A percentile compares a stretch with the other conserved stretches of the same genome.
Conservation (phyloP, 345 rosid genomes). For the Camelina sativa region DNA sequence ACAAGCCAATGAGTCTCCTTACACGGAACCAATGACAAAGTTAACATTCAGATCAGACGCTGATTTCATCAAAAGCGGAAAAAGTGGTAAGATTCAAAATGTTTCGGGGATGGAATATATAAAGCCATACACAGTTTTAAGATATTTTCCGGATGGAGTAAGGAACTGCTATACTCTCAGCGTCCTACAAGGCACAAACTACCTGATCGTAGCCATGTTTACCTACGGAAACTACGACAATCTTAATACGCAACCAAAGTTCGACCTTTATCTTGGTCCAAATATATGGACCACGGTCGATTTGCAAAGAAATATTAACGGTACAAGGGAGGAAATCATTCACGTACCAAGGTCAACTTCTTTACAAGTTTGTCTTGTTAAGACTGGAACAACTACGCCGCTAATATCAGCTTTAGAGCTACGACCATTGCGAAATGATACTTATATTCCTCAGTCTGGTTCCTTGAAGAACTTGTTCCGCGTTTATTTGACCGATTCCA, state of each 20-base stretch:
- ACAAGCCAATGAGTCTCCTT: slow-evolving; percentile 36
- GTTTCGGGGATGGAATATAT: neutral
- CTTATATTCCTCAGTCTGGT: slow-evolving; percentile 40
- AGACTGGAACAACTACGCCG: slow-evolving; percentile 45
- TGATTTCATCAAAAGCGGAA: slow-evolving; percentile 29
- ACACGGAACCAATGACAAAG: slow-evolving; percentile 38
- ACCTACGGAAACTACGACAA: slow-evolving; percentile 42
- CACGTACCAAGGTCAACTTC: slow-evolving; percentile 30
- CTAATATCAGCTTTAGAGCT: slow-evolving; percentile 45
- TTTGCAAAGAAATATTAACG: slow-evolving; percentile 6
- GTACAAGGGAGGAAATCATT: slow-evolving; percentile 37
- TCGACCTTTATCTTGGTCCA: slow-evolving; percentile 42
- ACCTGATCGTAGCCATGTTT: slow-evolving; percentile 40
- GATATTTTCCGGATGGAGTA: slow-evolving; percentile 41
- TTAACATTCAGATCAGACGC: slow-evolving; percentile 37
- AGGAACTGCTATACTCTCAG: slow-evolving; percentile 41
- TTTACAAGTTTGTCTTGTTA: slow-evolving; percentile 40
- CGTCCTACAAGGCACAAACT: slow-evolving; percentile 29
- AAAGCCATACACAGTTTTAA: slow-evolving; percentile 37
- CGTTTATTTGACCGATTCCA: slow-evolving; percentile 17
- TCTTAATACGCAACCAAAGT: slow-evolving; percentile 28
- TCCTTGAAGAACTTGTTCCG: slow-evolving; percentile 33
- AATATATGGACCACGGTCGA: slow-evolving; percentile 43
- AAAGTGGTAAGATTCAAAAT: slow-evolving; percentile 30
- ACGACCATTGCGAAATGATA: slow-evolving; percentile 35